Percentiles rank a stretch among this genome's conserved stretches.
phyloP scores from a whole-genome alignment of 352 stramenopile species.

The Globisporangium orthogonon region DNA sequence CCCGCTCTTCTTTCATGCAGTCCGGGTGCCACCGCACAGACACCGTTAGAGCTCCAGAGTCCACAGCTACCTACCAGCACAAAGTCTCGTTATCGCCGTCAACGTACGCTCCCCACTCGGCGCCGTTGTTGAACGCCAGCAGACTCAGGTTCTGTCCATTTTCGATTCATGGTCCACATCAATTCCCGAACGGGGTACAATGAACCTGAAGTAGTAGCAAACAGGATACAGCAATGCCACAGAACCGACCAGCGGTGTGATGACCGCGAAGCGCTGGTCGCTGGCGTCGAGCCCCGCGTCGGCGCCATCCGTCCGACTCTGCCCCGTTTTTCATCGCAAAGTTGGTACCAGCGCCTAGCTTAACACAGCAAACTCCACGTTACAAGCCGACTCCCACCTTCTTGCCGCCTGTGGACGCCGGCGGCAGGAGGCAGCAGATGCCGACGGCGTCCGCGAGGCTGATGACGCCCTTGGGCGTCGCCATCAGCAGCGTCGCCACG shows the following conservation, averaged over 20 bases:
- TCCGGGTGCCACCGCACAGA: too few relatives aligned
- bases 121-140: constrained; percentile 67
- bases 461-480: constrained; percentile 70
- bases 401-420: constrained; percentile 20
- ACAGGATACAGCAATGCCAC: neutral
- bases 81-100: neutral
- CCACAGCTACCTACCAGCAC: too few relatives aligned
- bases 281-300: constrained; percentile 43
- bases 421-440: constrained; percentile 65
- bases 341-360: neutral
- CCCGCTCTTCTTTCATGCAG: constrained; percentile 24
- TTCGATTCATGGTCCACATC: too few relatives aligned
- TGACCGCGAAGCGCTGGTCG: constrained; percentile 73
- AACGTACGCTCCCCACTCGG: constrained; percentile 51
- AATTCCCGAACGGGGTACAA: too few relatives aligned
- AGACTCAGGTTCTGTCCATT: constrained; percentile 52
- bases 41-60: neutral
- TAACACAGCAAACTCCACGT: too few relatives aligned
- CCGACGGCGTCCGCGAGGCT: constrained; percentile 61
- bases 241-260: constrained; percentile 52
- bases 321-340: neutral
- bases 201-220: neutral
- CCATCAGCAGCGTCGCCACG: constrained; percentile 43
- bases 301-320: constrained; percentile 53
- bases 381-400: constrained; percentile 15